phyloP scores from a whole-genome alignment of 2,329 filamentous ascomycete genomes.

The Venturia aucupariae region DNA sequence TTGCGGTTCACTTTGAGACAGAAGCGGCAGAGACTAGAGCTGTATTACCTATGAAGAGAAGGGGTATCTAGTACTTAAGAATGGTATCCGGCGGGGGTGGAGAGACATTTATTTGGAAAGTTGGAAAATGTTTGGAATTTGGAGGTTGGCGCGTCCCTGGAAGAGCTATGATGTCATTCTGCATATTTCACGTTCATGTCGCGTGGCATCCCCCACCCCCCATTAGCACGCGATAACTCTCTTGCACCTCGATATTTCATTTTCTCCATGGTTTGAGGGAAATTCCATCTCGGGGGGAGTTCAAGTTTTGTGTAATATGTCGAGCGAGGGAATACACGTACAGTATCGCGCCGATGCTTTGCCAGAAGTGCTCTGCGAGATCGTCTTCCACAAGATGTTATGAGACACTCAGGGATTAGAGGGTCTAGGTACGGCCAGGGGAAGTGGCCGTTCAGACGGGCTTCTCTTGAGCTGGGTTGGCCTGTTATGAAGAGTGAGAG shows the following conservation, averaged over 20 bases:
- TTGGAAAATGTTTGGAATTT: background rate
- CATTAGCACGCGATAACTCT: background rate
- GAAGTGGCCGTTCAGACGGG: background rate
- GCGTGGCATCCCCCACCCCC: background rate
- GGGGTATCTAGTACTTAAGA: background rate
- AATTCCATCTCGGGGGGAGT: background rate
- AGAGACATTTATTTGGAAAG: background rate
- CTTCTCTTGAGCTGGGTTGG: background rate
- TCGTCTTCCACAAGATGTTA: background rate
- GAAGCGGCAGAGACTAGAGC: background rate
- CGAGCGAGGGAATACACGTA: background rate
- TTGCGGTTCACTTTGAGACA: background rate
- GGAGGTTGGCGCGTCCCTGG: background rate
- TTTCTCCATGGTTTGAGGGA: conserved; percentile 1
- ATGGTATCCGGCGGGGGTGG: background rate
- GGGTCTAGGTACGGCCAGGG: background rate
- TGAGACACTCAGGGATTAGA: background rate
- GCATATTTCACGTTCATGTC: background rate
- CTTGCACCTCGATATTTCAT: too few species aligned
- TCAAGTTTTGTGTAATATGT: background rate
- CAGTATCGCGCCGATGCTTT: conserved; percentile 1
- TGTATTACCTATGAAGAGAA: background rate
- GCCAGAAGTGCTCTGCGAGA: conserved; percentile 5
- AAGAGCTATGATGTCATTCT: background rate
- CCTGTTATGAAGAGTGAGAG: background rate